Evolutionary conservation across 2,329 filamentous ascomycete genomes (phyloP), one percentile per base, ranked within the genome.

Genomic region (Paraphaeosphaeria sporulosa): DNA sequence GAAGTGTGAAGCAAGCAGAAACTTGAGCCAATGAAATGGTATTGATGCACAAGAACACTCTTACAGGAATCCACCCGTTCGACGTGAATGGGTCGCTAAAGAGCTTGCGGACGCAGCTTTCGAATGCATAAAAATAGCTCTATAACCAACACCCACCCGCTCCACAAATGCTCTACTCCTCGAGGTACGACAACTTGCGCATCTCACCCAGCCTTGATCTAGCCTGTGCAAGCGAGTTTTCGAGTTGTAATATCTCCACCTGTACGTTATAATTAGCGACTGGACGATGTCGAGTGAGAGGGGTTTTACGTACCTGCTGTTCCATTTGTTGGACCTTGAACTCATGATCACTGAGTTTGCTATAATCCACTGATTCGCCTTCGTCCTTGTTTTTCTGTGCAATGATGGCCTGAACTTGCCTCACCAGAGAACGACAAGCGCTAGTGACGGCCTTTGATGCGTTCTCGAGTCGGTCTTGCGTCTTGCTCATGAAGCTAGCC

Each of bases 281-380:
- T 36, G 12, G 10, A 17, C 42, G 7, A 40, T 46, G 4, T 40
- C 52, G 6, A 9, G 30, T n/a, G 38, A n/a, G 17, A 27, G 30
- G 42, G n/a, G 30, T 58, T 15, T 52, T n/a, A 85, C 86, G 71
- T 85, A 97, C 94, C 91, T 99, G 95, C 77, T 99, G 95, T 82
- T 99, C 95, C 95, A 99, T 99, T 82, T 99, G 94, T 71, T 90
- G 87, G 54, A 97, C 93, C 86, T 99, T 99, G 85, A 99, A 98
- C 82, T 99, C 95, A 79, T 97, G 94, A 34, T 90, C 89, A 63
- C 92, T 94, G 49, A 99, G 83, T 81, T 93, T 92, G 46, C 86
- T 84, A 79, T 98, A 99, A 78, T 99, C 95, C 23, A 96, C 88
- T 53, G 86, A 84, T 57, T 97, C 93, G 17, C 82, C 83, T 38